phyloP scores from a whole-genome alignment of 768 basidiomycete species.

The Hypholoma sublateritium region DNA sequence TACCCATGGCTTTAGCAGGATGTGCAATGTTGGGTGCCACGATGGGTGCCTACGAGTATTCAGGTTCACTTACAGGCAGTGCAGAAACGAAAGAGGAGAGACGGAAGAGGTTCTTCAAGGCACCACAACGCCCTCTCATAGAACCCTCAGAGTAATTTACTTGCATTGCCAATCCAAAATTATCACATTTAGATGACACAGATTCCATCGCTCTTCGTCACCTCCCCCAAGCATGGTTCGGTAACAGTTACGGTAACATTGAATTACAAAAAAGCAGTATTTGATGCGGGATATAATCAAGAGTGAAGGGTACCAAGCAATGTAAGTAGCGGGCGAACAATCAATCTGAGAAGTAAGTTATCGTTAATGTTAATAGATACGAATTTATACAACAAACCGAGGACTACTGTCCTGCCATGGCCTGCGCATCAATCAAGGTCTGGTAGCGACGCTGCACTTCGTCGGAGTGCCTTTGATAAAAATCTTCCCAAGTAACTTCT shows the following conservation, averaged over 20 bases:
- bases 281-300: too few relatives aligned
- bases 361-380: too few relatives aligned
- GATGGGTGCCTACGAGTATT: constrained; percentile 80
- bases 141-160: constrained; percentile 27
- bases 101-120: constrained; percentile 84
- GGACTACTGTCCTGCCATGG: neutral
- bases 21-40: constrained; percentile 78
- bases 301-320: too few relatives aligned
- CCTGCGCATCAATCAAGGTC: constrained; percentile 11
- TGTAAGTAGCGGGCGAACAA: too few relatives aligned
- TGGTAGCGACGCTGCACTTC: constrained; percentile 44
- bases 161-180: constrained; percentile 7
- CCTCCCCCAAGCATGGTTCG: neutral
- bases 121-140: constrained; percentile 43
- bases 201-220: neutral
- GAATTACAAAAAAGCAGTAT: too few relatives aligned
- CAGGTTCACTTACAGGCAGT: constrained; percentile 61
- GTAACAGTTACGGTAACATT: too few relatives aligned
- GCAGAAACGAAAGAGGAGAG: constrained; percentile 59
- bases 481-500: constrained; percentile 46
- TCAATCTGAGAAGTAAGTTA: too few relatives aligned
- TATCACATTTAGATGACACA: constrained; percentile 7
- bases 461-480: constrained; percentile 44
- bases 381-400: neutral
- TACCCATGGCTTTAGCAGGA: constrained; percentile 78